Evolutionary conservation across 2,329 filamentous ascomycete genomes (phyloP).

Genomic region (Aschersonia sp.): DNA sequence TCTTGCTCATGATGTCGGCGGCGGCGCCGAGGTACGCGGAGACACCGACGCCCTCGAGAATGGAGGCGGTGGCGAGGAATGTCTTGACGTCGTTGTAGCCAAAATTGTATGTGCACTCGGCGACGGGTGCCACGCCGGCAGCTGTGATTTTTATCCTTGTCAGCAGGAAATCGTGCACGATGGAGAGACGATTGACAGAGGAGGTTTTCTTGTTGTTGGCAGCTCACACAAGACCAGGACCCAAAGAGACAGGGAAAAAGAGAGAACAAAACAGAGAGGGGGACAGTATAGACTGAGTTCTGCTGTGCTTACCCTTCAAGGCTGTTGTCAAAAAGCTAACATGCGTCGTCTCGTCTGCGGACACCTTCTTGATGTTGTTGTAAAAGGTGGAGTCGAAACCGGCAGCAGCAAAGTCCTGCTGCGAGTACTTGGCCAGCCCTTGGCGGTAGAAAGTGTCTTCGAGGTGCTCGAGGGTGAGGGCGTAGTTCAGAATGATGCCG

Average conservation of each 20-base stretch:
- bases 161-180: not conserved
- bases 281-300: too few species aligned
- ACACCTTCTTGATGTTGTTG: slow-evolving; percentile 40
- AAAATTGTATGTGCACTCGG: slow-evolving; percentile 43
- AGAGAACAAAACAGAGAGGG: not conserved
- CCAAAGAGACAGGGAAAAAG: not conserved
- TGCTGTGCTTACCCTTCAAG: slow-evolving; percentile 11
- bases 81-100: slow-evolving; percentile 40
- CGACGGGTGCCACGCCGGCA: slow-evolving; percentile 32
- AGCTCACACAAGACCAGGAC: not conserved
- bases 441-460: slow-evolving; percentile 50
- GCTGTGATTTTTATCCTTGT: not conserved
- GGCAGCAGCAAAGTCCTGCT: slow-evolving; percentile 34
- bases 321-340: slow-evolving; percentile 38
- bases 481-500: slow-evolving; percentile 28
- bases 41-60: slow-evolving; percentile 52
- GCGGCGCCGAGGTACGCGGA: slow-evolving; percentile 50
- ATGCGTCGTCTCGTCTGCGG: slow-evolving; percentile 38
- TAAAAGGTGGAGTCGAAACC: slow-evolving; percentile 39
- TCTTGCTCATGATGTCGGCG: slow-evolving; percentile 39
- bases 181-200: too few species aligned
- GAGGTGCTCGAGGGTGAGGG: slow-evolving; percentile 36
- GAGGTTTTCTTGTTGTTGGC: not conserved
- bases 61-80: slow-evolving; percentile 46
- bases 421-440: slow-evolving; percentile 41